Base-by-base conservation (phyloP, 371 early-diverging fungal species). In the Mucor sp. region DNA sequence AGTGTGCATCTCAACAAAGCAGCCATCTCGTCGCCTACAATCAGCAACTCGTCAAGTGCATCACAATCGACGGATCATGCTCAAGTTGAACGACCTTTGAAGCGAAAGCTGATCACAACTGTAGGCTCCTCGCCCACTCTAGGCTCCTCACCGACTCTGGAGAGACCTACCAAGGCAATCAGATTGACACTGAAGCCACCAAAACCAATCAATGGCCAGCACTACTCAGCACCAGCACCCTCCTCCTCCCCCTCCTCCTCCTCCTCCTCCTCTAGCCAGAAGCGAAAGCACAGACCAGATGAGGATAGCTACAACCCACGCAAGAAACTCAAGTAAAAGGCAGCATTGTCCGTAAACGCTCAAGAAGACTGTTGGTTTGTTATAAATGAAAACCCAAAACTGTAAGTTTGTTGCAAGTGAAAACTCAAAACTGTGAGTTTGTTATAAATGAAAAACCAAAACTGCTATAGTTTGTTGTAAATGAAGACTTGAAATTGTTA, bases 181-280 rank as follows among this genome's bases (percentile, higher is more conserved):
- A 66, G 60, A 50, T 58, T 76, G 6, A 76, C 73, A 11, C 58
- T 76, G 8, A 64, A 67, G 33, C 76, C 76, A 30, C 73, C 76
- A 7, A 19, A 58, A 60, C 58, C 30, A n/a, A 32, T 21, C n/a
- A 61, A 62, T 30, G 43, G 58, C 41, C 21, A 35, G 12, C 4
- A 9, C 47, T 41, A 55, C 55, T 21, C 6, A 2, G 6, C 41
- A 12, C 19, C 41, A 19, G n/a, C 58, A 21, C 23, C 48, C 7
- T 5, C 21, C 6, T n/a, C 41, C 8, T 41, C 41, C 11, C 21
- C 41, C 0, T 7, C 19, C 11, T 12, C 30, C 5, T 15, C 33
- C 17, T 58, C 37, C 6, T 21, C 15, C 2, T n/a, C 39, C 14
- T n/a, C 28, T 11, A 37, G 23, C 37, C 53, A 63, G 39, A 63